Conservation (phyloP, 306 rosid genomes). For the Betula pendula region DNA sequence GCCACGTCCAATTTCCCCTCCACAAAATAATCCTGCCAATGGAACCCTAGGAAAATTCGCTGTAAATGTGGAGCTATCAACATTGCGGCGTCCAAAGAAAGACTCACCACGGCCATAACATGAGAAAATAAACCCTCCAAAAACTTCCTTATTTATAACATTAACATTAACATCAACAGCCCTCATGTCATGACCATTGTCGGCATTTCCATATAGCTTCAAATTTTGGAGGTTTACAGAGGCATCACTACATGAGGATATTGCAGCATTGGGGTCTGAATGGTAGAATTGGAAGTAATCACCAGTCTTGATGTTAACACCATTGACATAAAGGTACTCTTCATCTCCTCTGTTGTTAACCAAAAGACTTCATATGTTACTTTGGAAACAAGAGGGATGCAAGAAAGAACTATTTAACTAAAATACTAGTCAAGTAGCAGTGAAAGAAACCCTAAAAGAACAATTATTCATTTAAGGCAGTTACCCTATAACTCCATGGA, state of each 20-base stretch:
- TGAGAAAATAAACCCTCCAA: conserved; percentile 70
- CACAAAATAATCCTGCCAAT: conserved; percentile 67
- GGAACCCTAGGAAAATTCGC: conserved; percentile 62
- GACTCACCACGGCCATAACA: conserved; percentile 68
- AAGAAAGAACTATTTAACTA: conserved; percentile 9
- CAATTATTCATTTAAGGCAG: conserved; percentile 16
- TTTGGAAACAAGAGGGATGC: conserved; percentile 14
- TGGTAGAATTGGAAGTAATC: conserved; percentile 69
- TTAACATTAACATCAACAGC: conserved; percentile 20
- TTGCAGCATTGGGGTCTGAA: conserved; percentile 56
- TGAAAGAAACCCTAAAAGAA: conserved; percentile 10
- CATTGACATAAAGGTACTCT: conserved; percentile 62
- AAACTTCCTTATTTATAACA: conserved; percentile 30
- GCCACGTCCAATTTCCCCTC: conserved; percentile 72
- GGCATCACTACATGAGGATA: conserved; percentile 38
- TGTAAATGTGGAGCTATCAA: conserved; percentile 60
- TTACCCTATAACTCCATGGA: conserved; percentile 72
- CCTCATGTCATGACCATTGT: conserved; percentile 5
- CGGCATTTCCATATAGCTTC: conserved; percentile 32
- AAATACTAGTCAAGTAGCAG: conserved; percentile 3
- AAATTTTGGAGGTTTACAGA: conserved; percentile 46
- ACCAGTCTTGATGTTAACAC: conserved; percentile 65
- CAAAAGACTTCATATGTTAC: conserved; percentile 1
- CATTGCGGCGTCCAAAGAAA: conserved; percentile 46
- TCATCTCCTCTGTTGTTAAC: conserved; percentile 63